Conservation (phyloP, 768 basidiomycete genomes). For the Cytidiella melzeri region DNA sequence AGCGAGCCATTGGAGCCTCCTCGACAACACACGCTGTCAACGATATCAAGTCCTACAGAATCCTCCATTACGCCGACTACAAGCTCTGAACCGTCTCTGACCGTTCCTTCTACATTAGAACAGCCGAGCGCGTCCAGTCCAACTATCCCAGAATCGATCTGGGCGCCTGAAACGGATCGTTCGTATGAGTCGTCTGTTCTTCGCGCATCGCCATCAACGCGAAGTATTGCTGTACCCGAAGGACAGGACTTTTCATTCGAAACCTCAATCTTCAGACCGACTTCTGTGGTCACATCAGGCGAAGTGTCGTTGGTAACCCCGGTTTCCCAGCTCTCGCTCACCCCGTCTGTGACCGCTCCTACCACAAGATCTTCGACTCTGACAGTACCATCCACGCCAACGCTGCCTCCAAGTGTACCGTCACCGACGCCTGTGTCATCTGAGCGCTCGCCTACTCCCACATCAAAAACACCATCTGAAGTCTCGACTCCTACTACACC, state of each 20-base stretch:
- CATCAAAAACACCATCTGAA: not conserved
- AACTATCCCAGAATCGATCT: conserved; percentile 39
- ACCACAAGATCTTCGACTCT: conserved; percentile 3
- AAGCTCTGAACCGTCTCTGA: conserved; percentile 19
- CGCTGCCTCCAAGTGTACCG: conserved; percentile 30
- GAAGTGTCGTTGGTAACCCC: conserved; percentile 1
- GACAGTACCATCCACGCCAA: conserved; percentile 16
- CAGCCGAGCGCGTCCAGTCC: conserved; percentile 32
- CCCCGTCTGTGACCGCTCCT: conserved; percentile 16
- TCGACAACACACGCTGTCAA: conserved; percentile 22
- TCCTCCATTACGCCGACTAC: conserved; percentile 32
- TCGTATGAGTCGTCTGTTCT: conserved; percentile 79
- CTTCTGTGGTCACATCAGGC: conserved; percentile 25
- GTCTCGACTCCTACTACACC: not conserved
- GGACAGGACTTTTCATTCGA: conserved; percentile 62
- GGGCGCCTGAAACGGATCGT: conserved; percentile 58
- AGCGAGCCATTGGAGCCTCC: conserved; percentile 23
- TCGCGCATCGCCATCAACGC: conserved; percentile 60
- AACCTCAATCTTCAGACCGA: conserved; percentile 68
- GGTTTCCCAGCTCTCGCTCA: conserved; percentile 24
- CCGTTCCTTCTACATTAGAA: conserved; percentile 17
- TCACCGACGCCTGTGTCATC: conserved; percentile 18
- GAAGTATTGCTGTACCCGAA: conserved; percentile 47
- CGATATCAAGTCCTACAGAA: conserved; percentile 37
- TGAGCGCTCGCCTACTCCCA: conserved; percentile 2